These are phyloP conservation scores for Phycomyces blakesleeanus DNA, from an alignment of 192 early-diverging fungal genomes.

Conservation along the genomic window DNA sequence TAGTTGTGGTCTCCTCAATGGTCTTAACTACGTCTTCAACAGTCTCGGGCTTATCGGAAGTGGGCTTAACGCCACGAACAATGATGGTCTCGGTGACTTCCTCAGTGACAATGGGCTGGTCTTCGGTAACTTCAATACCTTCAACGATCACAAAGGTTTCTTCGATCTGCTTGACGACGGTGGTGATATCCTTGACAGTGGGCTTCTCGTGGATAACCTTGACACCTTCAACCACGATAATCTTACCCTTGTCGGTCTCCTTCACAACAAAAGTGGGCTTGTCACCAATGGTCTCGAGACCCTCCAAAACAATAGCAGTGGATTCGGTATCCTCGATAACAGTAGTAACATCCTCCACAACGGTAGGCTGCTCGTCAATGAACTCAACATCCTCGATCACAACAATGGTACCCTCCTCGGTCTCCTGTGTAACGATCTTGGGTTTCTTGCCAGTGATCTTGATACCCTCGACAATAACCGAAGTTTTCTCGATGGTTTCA, in stretches of 20 bases:
- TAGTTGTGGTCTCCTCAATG: conserved; percentile 2
- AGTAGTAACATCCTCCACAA: neutral
- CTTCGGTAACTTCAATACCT: neutral
- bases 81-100: neutral
- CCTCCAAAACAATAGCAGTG: too few species aligned
- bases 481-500: too few species aligned
- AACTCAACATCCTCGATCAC: too few species aligned
- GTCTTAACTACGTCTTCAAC: conserved; percentile 2
- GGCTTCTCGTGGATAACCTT: neutral
- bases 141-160: conserved; percentile 3
- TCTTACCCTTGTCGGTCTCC: neutral
- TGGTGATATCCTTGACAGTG: neutral
- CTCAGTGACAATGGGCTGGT: neutral
- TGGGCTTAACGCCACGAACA: neutral
- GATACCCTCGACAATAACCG: too few species aligned
- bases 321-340: neutral
- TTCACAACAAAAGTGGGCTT: neutral
- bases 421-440: neutral
- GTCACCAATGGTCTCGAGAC: neutral
- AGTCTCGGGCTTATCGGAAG: neutral
- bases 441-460: neutral
- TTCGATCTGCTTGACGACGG: neutral
- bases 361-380: neutral
- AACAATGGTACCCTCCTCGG: too few species aligned
- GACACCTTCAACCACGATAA: neutral